Evolutionary conservation across 1,284 basidiomycete species (phyloP), one percentile per base, ranked within the genome.

Genomic region (Melanopsichium pennsylvanicum): DNA sequence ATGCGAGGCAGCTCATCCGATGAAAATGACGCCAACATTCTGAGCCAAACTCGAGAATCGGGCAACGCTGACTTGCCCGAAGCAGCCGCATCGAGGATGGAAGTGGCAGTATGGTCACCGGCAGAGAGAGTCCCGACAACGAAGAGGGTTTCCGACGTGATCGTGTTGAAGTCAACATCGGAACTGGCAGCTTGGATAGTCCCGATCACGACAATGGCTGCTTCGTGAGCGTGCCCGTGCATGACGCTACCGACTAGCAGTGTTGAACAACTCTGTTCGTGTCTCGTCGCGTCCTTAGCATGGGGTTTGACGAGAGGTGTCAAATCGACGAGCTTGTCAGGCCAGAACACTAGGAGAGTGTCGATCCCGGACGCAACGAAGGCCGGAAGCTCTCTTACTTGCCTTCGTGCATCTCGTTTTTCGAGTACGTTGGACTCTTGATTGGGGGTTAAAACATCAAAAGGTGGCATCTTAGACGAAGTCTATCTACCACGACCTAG

Each of bases 271-370:
- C 13, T 7, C 13, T 29, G 27, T 7, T 29, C 27, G 7, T 29
- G 27, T 13, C 13, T 13, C 27, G 21, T 12, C 5, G 21, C 4
- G 4, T 12, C 10, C 13, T 13, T 12, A 1, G 39, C 23, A 23
- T n/a, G n/a, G n/a, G n/a, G n/a, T n/a, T n/a, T n/a, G 37, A 6
- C 5, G 9, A 21, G 12, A 42, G 18, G 9, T 29, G 29, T 44
- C 35, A 66, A 25, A 16, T 54, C 42, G 34, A 41, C 32, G 12
- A 56, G 43, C 51, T 48, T 51, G 38, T 57, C 45, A 3, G 64
- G 64, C 64, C 64, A 68, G 22, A 68, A 68, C 26, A 68, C 54
- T 4, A 68, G 52, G 22, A 61, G 22, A 15, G 19, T 68, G 37
- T 61, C 54, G 34, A 61, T 13, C 4, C 31, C 12, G 8, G 42